phyloP scores from a whole-genome alignment of 805 yeast genomes.

The Pichia eremophila region DNA sequence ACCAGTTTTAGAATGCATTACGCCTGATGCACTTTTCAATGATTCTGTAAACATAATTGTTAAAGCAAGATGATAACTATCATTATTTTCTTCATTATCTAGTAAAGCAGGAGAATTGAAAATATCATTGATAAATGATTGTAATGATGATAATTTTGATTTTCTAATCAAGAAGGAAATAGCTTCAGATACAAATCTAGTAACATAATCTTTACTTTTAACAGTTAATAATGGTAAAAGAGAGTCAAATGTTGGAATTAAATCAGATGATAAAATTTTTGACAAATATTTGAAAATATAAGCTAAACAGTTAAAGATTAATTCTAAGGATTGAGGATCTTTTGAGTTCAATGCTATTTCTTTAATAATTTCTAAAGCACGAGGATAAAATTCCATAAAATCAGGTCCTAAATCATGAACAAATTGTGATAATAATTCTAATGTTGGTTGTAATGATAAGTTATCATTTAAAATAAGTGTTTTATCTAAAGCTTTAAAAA shows the following conservation, averaged over 20 bases:
- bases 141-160: slow-evolving; percentile 40
- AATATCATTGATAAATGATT: slow-evolving; percentile 33
- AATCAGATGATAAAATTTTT: slow-evolving; percentile 48
- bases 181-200: slow-evolving; percentile 86
- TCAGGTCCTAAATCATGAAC: slow-evolving; percentile 91
- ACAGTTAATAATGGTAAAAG: slow-evolving; percentile 57
- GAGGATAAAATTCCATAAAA: slow-evolving; percentile 56
- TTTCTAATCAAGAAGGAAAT: slow-evolving; percentile 75
- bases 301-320: slow-evolving; percentile 78
- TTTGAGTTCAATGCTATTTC: slow-evolving; percentile 39
- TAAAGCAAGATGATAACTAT: slow-evolving; percentile 48
- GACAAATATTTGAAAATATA: slow-evolving; percentile 83
- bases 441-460: slow-evolving; percentile 66
- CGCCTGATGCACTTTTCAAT: slow-evolving; percentile 57
- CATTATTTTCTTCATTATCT: slow-evolving; percentile 25
- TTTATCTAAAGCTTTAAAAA: slow-evolving; percentile 35
- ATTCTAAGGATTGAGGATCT: slow-evolving; percentile 60
- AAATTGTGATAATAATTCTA: slow-evolving; percentile 76
- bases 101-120: slow-evolving; percentile 24
- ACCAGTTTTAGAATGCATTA: slow-evolving; percentile 65
- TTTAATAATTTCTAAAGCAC: slow-evolving; percentile 42
- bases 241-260: slow-evolving; percentile 58
- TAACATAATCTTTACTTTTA: slow-evolving; percentile 49
- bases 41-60: slow-evolving; percentile 62
- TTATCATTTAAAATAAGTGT: slow-evolving; percentile 50